Evolutionary conservation across 2,329 filamentous ascomycete genomes (phyloP).

Genomic region (Claviceps purpurea): DNA sequence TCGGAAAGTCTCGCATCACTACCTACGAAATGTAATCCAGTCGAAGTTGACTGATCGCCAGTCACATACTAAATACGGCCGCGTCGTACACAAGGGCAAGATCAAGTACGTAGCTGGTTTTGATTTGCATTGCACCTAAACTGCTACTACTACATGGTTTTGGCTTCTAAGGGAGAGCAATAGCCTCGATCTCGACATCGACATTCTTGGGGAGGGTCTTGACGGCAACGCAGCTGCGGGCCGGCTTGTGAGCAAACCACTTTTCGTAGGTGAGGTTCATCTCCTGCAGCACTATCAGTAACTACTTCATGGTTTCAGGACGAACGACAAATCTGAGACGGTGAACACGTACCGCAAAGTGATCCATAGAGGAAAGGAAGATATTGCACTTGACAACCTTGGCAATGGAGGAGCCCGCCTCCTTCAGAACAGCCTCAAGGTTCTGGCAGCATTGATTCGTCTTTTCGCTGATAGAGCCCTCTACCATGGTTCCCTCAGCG

Average conservation of each 20-base stretch:
- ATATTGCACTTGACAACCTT: constrained; percentile 86
- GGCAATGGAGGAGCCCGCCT: constrained; percentile 62
- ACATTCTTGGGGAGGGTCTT: constrained; percentile 79
- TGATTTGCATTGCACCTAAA: background rate
- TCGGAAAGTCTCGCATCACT: no score
- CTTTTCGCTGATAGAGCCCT: constrained; percentile 50
- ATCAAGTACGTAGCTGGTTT: background rate
- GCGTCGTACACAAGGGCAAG: background rate
- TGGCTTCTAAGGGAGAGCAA: constrained; percentile 48
- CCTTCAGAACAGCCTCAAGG: constrained; percentile 69
- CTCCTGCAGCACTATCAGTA: constrained; percentile 24
- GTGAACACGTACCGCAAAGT: constrained; percentile 53
- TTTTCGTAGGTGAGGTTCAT: constrained; percentile 82
- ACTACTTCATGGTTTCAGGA: no score
- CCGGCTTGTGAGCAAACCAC: constrained; percentile 72
- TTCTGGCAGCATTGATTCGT: constrained; percentile 56
- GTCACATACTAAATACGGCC: background rate
- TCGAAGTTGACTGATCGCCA: background rate
- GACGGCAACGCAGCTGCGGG: constrained; percentile 81
- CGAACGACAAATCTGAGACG: background rate
- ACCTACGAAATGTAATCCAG: background rate
- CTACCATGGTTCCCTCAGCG: constrained; percentile 39
- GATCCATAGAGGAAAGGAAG: constrained; percentile 82
- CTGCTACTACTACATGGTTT: background rate
- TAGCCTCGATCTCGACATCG: constrained; percentile 80